phyloP scores from a whole-genome alignment of 2,329 filamentous ascomycete species.

The Polytolypa hystricis region DNA sequence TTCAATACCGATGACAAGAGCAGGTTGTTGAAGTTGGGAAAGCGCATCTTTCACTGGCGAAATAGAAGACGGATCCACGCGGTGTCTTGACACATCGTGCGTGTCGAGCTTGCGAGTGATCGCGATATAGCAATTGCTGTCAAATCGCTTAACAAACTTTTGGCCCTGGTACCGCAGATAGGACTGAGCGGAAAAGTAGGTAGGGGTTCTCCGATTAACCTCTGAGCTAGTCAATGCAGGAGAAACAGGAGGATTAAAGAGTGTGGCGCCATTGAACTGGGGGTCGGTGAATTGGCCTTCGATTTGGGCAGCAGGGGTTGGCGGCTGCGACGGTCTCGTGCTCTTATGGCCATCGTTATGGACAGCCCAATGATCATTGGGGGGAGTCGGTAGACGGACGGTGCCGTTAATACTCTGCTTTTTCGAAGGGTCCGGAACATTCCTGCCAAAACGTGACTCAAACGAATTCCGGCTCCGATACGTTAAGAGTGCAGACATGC shows the following conservation, averaged over 20 bases:
- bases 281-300: conserved; percentile 46
- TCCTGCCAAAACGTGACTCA: conserved; percentile 86
- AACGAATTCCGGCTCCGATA: conserved; percentile 97
- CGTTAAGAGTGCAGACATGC: conserved; percentile 92
- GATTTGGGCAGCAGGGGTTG: conserved; percentile 12
- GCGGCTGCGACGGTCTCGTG: conserved; percentile 33
- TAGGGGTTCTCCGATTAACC: conserved; percentile 42
- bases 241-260: conserved; percentile 35
- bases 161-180: conserved; percentile 93
- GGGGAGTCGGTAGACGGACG: conserved; percentile 48
- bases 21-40: conserved; percentile 73
- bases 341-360: conserved; percentile 72
- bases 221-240: conserved; percentile 16
- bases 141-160: conserved; percentile 95
- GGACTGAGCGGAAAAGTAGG: conserved; percentile 97
- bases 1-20: conserved; percentile 85
- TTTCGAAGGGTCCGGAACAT: conserved; percentile 75
- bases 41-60: conserved; percentile 60
- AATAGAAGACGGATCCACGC: conserved; percentile 35
- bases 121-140: conserved; percentile 97
- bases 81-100: conserved; percentile 79
- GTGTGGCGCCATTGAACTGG: conserved; percentile 58
- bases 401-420: conserved; percentile 70
- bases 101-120: conserved; percentile 97
- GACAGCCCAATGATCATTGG: conserved; percentile 64